Evolutionary conservation across 2,329 filamentous ascomycete species (phyloP).

Genomic region (Botrytis hyacinthi): DNA sequence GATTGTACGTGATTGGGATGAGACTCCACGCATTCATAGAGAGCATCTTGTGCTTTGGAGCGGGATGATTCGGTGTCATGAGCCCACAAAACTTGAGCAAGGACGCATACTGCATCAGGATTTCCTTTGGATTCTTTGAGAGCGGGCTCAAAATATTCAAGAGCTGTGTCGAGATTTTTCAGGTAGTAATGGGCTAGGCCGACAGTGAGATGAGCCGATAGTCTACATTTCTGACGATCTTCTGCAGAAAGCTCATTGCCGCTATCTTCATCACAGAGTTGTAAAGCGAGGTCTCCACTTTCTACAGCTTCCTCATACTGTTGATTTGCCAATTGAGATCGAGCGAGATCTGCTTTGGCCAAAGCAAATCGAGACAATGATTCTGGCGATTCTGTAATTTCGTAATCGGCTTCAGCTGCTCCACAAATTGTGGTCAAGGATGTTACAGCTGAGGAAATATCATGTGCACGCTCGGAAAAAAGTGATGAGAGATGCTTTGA

Average conservation of each 20-base stretch:
- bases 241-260: slow-evolving; percentile 64
- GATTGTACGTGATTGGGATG: slow-evolving; percentile 75
- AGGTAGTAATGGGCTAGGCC: slow-evolving; percentile 79
- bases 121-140: slow-evolving; percentile 73
- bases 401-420: slow-evolving; percentile 76
- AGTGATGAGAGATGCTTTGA: slow-evolving; percentile 77
- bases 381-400: slow-evolving; percentile 72
- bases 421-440: slow-evolving; percentile 66
- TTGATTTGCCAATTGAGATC: slow-evolving; percentile 71
- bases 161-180: slow-evolving; percentile 63
- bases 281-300: slow-evolving; percentile 76
- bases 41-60: slow-evolving; percentile 70
- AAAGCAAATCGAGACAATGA: slow-evolving; percentile 76
- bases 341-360: slow-evolving; percentile 81
- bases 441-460: slow-evolving; percentile 61
- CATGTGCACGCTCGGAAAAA: slow-evolving; percentile 76
- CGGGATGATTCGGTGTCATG: slow-evolving; percentile 73
- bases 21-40: slow-evolving; percentile 77
- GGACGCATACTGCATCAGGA: slow-evolving; percentile 80
- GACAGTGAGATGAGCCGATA: slow-evolving; percentile 83
- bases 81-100: slow-evolving; percentile 92
- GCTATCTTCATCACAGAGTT: slow-evolving; percentile 71
- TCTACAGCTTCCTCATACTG: slow-evolving; percentile 69
- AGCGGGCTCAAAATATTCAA: slow-evolving; percentile 76
- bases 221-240: slow-evolving; percentile 65